phyloP scores from a whole-genome alignment of 2,329 filamentous ascomycete genomes.

The Colletotrichum tabaci region DNA sequence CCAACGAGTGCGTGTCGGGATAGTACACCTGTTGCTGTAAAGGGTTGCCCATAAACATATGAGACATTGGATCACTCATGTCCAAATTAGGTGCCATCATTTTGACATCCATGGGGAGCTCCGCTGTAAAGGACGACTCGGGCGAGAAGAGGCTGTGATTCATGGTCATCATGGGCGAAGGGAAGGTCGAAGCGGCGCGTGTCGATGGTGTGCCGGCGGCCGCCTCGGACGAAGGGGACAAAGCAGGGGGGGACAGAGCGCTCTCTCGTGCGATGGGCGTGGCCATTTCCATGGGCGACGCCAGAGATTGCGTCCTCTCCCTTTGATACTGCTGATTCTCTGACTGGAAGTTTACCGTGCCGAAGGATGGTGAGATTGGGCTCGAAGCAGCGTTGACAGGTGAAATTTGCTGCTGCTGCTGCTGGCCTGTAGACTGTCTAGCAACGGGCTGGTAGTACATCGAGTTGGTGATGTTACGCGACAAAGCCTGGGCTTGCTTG shows the following conservation, averaged over 20 bases:
- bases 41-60: constrained; percentile 38
- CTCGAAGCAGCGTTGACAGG: constrained; percentile 1
- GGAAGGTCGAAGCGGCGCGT: constrained; percentile 46
- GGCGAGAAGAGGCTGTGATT: constrained; percentile 46
- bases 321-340: constrained; percentile 39
- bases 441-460: constrained; percentile 36
- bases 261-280: constrained; percentile 24
- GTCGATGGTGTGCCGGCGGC: constrained; percentile 37
- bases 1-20: constrained; percentile 19
- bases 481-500: constrained; percentile 48
- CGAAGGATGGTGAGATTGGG: constrained; percentile 34
- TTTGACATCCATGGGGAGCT: constrained; percentile 59
- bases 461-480: constrained; percentile 41
- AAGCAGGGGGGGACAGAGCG: constrained; percentile 48
- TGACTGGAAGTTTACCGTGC: constrained; percentile 42
- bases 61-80: constrained; percentile 47
- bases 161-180: constrained; percentile 43
- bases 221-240: constrained; percentile 47
- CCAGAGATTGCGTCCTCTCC: constrained; percentile 23
- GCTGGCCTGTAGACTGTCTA: neutral
- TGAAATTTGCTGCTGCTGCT: constrained; percentile 18
- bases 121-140: constrained; percentile 58
- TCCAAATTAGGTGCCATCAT: constrained; percentile 56
- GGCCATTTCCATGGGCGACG: constrained; percentile 44
- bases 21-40: constrained; percentile 29